Evolutionary conservation across 106 monocot genomes (phyloP).

Genomic region (Narthecium ossifragum): DNA sequence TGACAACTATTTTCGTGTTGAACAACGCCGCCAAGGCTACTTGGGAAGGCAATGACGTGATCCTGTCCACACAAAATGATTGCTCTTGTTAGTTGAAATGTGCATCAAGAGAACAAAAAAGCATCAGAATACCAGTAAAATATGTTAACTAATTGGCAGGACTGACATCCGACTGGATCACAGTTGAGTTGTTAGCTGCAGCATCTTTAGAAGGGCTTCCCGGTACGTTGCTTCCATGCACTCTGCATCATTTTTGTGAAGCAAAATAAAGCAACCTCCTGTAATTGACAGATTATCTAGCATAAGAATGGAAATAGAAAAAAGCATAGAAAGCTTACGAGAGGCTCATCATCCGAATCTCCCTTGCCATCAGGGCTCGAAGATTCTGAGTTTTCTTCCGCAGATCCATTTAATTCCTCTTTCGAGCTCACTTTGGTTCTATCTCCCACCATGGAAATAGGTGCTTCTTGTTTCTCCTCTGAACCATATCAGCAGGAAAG

Average conservation of each 20-base stretch:
- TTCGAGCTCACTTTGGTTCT: neutral
- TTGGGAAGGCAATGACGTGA: neutral
- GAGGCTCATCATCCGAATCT: slow-evolving; percentile 68
- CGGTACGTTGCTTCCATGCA: neutral
- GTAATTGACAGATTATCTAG: neutral
- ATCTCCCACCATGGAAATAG: neutral
- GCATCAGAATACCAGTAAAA: neutral
- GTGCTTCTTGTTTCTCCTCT: slow-evolving; percentile 9
- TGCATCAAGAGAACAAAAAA: neutral
- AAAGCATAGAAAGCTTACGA: slow-evolving; percentile 35
- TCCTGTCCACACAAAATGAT: neutral
- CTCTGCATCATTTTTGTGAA: neutral
- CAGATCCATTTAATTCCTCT: slow-evolving; percentile 3
- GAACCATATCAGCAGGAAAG: slow-evolving; percentile 7
- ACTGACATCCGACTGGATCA: neutral
- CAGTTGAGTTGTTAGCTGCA: neutral
- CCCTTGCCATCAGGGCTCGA: slow-evolving; percentile 7
- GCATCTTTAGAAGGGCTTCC: neutral
- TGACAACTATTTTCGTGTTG: too few species aligned
- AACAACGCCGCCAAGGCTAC: neutral
- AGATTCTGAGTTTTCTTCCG: slow-evolving; percentile 10
- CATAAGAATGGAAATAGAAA: neutral
- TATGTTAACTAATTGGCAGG: neutral
- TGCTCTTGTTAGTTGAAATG: neutral
- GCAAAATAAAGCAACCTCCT: neutral